Percentiles rank a stretch among this genome's conserved stretches.
Conservation (phyloP, 1,284 basidiomycete species). For the Apiotrichum siamense region DNA sequence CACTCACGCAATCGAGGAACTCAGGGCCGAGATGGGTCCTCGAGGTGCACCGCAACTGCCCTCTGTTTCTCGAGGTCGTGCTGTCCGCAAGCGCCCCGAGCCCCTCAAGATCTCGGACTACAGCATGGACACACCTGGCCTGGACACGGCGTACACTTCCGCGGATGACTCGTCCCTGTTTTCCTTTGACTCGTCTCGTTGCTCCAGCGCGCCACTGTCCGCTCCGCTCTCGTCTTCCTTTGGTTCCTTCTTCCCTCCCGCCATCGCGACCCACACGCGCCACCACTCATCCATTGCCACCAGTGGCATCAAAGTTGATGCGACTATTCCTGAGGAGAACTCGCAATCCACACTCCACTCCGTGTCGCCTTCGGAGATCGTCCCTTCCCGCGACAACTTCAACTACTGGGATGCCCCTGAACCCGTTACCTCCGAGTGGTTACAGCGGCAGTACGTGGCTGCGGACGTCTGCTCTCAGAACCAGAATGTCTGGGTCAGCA, state of each 20-base stretch:
- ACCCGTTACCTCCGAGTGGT: slow-evolving; percentile 16
- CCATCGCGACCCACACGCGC: slow-evolving; percentile 24
- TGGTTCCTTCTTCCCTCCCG: slow-evolving; percentile 9
- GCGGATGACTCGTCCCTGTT: slow-evolving; percentile 30
- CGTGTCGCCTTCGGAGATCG: background rate
- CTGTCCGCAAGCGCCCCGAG: slow-evolving; percentile 22
- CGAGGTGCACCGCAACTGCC: background rate
- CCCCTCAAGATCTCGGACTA: slow-evolving; percentile 15
- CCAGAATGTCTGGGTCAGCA: slow-evolving; percentile 21
- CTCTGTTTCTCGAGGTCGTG: background rate
- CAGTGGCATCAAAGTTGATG: slow-evolving; percentile 22
- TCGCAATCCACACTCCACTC: slow-evolving; percentile 27
- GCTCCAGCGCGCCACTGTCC: slow-evolving; percentile 18
- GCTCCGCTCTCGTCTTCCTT: background rate
- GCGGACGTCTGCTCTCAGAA: slow-evolving; percentile 26
- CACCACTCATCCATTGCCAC: slow-evolving; percentile 29
- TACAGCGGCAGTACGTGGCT: slow-evolving; percentile 26
- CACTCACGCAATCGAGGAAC: slow-evolving; percentile 5
- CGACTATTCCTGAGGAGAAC: slow-evolving; percentile 38
- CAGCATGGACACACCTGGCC: slow-evolving; percentile 28
- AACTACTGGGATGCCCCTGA: background rate
- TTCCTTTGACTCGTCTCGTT: slow-evolving; percentile 28
- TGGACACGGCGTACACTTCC: slow-evolving; percentile 28
- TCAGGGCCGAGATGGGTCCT: background rate
- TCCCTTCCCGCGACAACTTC: background rate